Base-by-base conservation (phyloP, 1,284 basidiomycete genomes). In the Sanghuangporus weigelae region DNA sequence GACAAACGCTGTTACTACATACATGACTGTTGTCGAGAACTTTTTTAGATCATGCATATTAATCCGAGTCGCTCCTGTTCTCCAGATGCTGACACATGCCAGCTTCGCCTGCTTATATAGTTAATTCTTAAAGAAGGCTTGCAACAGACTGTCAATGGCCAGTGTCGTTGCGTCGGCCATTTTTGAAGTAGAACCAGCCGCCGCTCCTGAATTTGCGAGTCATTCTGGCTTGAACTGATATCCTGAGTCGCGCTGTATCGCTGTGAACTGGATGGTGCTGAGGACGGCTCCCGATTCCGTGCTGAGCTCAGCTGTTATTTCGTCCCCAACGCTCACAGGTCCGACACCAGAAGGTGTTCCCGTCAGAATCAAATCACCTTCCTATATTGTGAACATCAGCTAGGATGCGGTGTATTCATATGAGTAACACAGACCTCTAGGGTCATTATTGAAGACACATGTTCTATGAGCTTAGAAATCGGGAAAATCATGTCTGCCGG, bases 381-480 rank as follows among this genome's bases (percentile, higher is more conserved):
- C 92, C 90, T 93, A 69, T 57, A 62, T 23, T 23, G 56, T 40
- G 44, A 12, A 46, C 51, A 42, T 21, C 39, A 14, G 54, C 31
- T 21, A 46, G 44, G 40, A 14, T 63, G 40, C 19, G 4, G 7
- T 23, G 56, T 54, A 42, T 58, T 44, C 23, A 61, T 2, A 8
- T 31, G 51, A 12, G 51, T 14, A 72, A 12, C 3, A 26, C 86
- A 70, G 49, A 89, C 93, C 81, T 98, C 95, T 19, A 98, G 82
- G 0, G 88, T 89, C 95, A 98, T 98, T 75, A 99, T 97, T 16
- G 91, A 90, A 2, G 95, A 96, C 55, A 97, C 84, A 71, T 97
- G 95, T 68, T 92, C 85, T 69, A 99, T 91, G 60, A 99, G 82
- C n/a, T 85, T 81, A 0, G 96, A 94, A 51, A 99, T 93, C 53